These are phyloP conservation scores for Juglanconis juglandina DNA, from an alignment of 2,329 filamentous ascomycete species.

Conservation along the genomic window DNA sequence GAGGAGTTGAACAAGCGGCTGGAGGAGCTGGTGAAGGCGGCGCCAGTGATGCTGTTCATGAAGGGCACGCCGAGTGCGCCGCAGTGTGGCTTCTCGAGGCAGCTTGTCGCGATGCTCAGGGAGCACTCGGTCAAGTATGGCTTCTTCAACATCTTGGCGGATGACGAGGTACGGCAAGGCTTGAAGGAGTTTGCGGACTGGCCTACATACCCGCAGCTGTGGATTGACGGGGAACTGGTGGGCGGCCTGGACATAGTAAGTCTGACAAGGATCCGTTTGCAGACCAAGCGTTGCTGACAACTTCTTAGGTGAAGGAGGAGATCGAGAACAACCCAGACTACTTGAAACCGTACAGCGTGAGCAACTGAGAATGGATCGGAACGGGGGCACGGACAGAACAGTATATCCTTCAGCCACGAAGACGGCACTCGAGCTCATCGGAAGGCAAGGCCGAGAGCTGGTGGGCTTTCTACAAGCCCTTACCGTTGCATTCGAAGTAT, in stretches of 20 bases:
- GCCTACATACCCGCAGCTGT: constrained; percentile 96
- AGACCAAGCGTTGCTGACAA: constrained; percentile 1
- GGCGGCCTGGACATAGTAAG: constrained; percentile 94
- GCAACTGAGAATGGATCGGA: constrained; percentile 29
- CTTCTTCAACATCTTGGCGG: constrained; percentile 98
- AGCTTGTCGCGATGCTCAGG: constrained; percentile 80
- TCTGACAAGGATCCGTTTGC: constrained; percentile 19
- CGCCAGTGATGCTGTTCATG: constrained; percentile 99
- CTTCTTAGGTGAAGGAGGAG: constrained; percentile 81
- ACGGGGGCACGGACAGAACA: background rate
- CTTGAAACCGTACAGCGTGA: constrained; percentile 68
- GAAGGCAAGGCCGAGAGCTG: background rate
- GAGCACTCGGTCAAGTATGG: constrained; percentile 93
- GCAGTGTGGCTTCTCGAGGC: constrained; percentile 92
- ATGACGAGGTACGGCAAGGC: constrained; percentile 94
- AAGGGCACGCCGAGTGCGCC: constrained; percentile 96
- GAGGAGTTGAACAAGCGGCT: constrained; percentile 83
- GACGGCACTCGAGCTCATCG: background rate
- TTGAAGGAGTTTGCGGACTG: constrained; percentile 97
- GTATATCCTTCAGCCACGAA: background rate
- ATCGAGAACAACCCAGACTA: constrained; percentile 80
- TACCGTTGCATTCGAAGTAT: too few relatives aligned
- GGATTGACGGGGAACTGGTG: constrained; percentile 84
- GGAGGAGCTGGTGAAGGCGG: constrained; percentile 83
- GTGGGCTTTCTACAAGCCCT: background rate